Evolutionary conservation across 352 stramenopile species (phyloP), one percentile per base, ranked within the genome.

Genomic region (Globisporangium acanthophoron): DNA sequence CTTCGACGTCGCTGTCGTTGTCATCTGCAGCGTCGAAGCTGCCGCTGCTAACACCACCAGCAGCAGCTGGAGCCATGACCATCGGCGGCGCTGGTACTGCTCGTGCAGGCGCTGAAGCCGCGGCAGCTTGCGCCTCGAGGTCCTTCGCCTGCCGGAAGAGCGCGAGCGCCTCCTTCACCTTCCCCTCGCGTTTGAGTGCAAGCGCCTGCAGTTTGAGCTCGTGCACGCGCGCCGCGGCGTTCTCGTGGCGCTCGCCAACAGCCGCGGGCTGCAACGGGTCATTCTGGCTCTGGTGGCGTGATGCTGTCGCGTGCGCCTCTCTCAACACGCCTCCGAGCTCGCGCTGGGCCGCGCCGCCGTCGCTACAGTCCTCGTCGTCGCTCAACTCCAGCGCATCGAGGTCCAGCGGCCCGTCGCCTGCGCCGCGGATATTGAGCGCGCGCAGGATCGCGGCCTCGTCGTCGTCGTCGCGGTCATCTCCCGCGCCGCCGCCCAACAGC

Each of bases 361-460:
- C 51, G n/a, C 68, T 56, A 18, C 40, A 53, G 18, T 61, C 66
- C 5, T 62, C 58, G 3, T 64, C 57, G 21, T 62, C 59, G 6
- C 58, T 58, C 13, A 62, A 16, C 13, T 62, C 69, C 1, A 74
- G 54, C 35, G 67, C 70, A 31, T 69, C 58, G 13, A 78, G 54
- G 37, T 62, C 62, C 6, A 75, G 15, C 27, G 60, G 45, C 9
- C 78, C 64, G 4, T 65, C 18, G 5, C 54, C 55, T 15, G 35
- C n/a, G 3, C 49, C 66, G 8, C 52, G 43, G 16, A 88, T 44
- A 45, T 84, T 68, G 18, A 90, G 67, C 33, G 72, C 65, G 16
- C 73, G 66, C 35, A 91, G 52, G 37, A 91, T 87, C 21, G 64
- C 66, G n/a, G 74, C 67, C 56, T 91, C 78, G 45, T 90, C 80